Base-by-base conservation (phyloP, 169 alveolate species). In the Plasmodium malariae region DNA sequence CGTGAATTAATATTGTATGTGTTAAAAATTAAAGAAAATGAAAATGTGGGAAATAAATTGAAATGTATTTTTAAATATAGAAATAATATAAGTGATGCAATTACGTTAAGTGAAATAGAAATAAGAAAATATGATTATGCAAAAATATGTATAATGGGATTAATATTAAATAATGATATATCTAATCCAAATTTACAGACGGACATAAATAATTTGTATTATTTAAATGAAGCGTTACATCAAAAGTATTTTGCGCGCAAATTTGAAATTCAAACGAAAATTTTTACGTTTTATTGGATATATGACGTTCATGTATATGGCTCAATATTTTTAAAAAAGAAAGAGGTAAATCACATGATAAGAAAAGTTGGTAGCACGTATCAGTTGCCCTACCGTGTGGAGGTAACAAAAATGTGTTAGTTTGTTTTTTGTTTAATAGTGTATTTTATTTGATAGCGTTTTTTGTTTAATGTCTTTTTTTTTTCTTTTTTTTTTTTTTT, bases 241-340 rank as follows among this genome's bases (percentile, higher is more conserved):
- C 24, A 57, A 40, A 83, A 83, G 59, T 83, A 83, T 45, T 28
- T n/a, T 45, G 2, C 80, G 4, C 54, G 21, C 12, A 83, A 36
- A 1, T 68, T 83, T 30, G 48, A 67, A n/a, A 37, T 83, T 17
- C 24, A 65, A 48, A 59, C 91, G 21, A 57, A 60, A 36, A 19
- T 83, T 12, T 65, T 83, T 55, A 83, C 91, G 3, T 83, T 68
- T 24, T 68, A 83, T 59, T 83, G 91, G 91, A 71, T 83, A 32
- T 83, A 68, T 59, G 74, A 83, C 12, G 91, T 83, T 26, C 72
- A 83, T 71, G 36, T 55, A 14, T 83, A 83, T n/a, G 91, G 91
- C 4, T 68, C 85, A 30, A 49, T 83, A 67, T 83, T 69, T n/a
- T 73, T 83, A 12, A 83, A 68, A 3, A 36, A 60, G 11, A 68